Conservation (phyloP, 2,329 filamentous ascomycete genomes). For the Talaromyces sp. region DNA sequence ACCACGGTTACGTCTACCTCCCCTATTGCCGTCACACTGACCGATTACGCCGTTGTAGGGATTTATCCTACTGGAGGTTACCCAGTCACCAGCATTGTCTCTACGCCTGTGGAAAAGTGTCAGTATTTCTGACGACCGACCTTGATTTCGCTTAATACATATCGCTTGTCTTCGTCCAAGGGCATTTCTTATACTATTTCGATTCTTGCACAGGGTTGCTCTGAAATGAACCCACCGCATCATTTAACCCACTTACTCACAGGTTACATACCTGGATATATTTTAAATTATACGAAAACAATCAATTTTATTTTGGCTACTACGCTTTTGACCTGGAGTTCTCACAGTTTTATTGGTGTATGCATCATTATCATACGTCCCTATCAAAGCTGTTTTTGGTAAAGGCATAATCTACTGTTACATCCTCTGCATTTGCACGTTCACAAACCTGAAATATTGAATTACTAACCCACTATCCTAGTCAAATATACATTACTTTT, state of each 20-base stretch:
- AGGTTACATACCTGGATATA: neutral
- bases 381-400: no score
- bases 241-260: neutral
- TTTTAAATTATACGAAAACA: neutral
- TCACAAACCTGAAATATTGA: neutral
- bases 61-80: neutral
- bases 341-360: no score
- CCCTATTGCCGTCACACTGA: neutral
- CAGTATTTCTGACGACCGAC: neutral
- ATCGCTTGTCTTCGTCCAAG: neutral
- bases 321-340: no score
- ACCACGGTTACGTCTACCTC: neutral
- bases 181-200: neutral
- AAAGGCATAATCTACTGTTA: no score
- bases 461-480: neutral
- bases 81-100: neutral
- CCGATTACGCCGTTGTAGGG: neutral
- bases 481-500: constrained; percentile 12
- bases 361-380: no score
- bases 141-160: neutral
- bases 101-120: neutral
- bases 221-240: neutral
- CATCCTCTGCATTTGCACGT: neutral
- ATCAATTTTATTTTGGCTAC: neutral
- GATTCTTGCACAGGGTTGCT: neutral